Evolutionary conservation across 2,329 filamentous ascomycete genomes (phyloP).

Genomic region (Cladophialophora psammophila): DNA sequence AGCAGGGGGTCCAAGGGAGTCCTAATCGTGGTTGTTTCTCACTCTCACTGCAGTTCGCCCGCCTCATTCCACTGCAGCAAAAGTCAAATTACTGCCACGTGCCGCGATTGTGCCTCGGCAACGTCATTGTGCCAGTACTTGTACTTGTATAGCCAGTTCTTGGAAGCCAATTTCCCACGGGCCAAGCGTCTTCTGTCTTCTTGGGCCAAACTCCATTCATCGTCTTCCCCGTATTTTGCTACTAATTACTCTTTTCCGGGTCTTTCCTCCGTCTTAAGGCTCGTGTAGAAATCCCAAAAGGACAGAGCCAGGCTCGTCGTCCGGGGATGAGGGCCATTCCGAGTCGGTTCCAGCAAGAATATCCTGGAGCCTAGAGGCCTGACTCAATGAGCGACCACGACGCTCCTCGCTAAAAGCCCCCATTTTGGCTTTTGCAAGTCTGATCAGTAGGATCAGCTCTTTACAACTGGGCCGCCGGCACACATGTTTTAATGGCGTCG

Average conservation of each 20-base stretch:
- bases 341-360: not conserved
- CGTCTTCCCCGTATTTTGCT: too few species aligned
- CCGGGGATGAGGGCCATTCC: not conserved
- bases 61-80: too few species aligned
- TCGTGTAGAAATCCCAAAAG: not conserved
- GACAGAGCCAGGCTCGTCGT: not conserved
- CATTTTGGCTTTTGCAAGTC: not conserved
- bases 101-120: too few species aligned
- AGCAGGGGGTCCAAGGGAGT: too few species aligned
- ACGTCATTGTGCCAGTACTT: too few species aligned
- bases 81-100: too few species aligned
- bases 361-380: not conserved
- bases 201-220: too few species aligned
- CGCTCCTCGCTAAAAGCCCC: not conserved
- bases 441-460: not conserved
- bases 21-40: too few species aligned
- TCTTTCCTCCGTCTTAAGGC: not conserved
- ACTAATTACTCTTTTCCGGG: not conserved
- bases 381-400: not conserved
- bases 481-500: not conserved
- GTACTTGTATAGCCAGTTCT: too few species aligned
- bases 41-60: too few species aligned
- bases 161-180: too few species aligned
- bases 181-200: too few species aligned
- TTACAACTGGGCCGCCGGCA: not conserved